Conservation (phyloP, 2,329 filamentous ascomycete genomes). For the Penicillium sp. region DNA sequence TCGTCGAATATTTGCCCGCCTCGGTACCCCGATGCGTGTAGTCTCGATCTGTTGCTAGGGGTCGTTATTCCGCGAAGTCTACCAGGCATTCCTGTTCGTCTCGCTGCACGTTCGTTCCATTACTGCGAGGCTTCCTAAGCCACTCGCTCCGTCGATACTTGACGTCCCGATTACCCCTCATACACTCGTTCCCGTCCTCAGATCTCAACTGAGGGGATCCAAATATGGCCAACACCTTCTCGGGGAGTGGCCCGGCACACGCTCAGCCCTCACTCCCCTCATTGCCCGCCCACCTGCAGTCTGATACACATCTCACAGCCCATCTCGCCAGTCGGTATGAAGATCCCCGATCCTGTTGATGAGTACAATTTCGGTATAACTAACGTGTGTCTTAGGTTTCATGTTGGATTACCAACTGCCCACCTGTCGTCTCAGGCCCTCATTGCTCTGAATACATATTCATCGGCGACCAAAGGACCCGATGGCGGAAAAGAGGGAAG, state of each 20-base stretch:
- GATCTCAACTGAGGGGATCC: constrained; percentile 2
- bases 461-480: constrained; percentile 78
- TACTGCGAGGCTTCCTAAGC: background rate
- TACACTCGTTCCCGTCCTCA: constrained; percentile 3
- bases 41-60: constrained; percentile 8
- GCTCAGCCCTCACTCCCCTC: constrained; percentile 80
- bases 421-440: constrained; percentile 87
- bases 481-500: constrained; percentile 92
- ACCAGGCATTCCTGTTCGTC: background rate
- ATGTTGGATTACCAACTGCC: constrained; percentile 84
- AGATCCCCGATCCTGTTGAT: background rate
- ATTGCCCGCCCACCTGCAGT: constrained; percentile 68
- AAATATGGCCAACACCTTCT: constrained; percentile 44
- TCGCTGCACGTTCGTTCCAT: constrained; percentile 5
- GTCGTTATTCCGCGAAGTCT: constrained; percentile 7
- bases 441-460: constrained; percentile 92
- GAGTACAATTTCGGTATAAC: background rate
- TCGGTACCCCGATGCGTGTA: background rate
- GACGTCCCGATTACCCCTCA: constrained; percentile 1
- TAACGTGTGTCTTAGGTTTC: constrained; percentile 70
- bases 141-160: background rate
- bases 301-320: constrained; percentile 53
- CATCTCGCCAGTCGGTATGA: constrained; percentile 52
- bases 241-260: constrained; percentile 59
- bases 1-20: background rate